Evolutionary conservation across 768 basidiomycete species (phyloP).

Genomic region (Paxillus rubicundulus): DNA sequence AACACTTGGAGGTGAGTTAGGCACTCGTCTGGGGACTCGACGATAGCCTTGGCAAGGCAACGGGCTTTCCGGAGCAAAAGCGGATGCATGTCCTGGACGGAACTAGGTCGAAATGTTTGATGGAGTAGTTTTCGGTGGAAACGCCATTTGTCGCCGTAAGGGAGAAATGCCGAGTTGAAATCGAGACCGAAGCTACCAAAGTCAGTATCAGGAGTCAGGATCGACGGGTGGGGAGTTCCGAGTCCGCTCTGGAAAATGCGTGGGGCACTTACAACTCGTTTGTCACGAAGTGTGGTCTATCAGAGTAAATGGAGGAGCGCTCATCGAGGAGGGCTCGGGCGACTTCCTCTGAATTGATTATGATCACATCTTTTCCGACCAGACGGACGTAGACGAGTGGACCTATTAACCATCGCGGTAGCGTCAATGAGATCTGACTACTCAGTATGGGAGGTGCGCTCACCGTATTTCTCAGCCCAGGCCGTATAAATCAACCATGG

Average conservation of each 20-base stretch:
- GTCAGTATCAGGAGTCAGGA: background rate
- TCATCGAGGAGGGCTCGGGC: constrained; percentile 12
- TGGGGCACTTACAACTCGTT: too few species aligned
- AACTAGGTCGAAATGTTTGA: constrained; percentile 11
- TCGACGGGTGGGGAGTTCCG: background rate
- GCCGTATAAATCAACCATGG: constrained; percentile 14
- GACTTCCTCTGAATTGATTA: constrained; percentile 12
- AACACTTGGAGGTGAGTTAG: constrained; percentile 11
- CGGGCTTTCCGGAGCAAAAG: constrained; percentile 9
- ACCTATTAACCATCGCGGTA: too few species aligned
- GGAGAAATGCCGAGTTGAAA: constrained; percentile 15
- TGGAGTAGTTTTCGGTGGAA: constrained; percentile 20
- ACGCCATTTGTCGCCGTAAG: constrained; percentile 21
- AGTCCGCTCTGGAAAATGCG: too few species aligned
- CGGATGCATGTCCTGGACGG: constrained; percentile 5
- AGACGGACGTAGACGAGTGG: too few species aligned
- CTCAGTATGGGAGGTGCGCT: too few species aligned
- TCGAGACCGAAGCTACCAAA: constrained; percentile 11
- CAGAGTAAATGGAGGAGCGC: constrained; percentile 17
- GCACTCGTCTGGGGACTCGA: background rate
- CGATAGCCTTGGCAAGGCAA: constrained; percentile 6
- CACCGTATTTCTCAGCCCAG: constrained; percentile 13
- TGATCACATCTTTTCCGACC: constrained; percentile 2
- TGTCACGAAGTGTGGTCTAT: constrained; percentile 8
- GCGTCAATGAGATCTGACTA: too few species aligned